Percentiles rank a stretch among this genome's conserved stretches.
phyloP scores from a whole-genome alignment of 805 yeast species.

The Metschnikowia cubensis region DNA sequence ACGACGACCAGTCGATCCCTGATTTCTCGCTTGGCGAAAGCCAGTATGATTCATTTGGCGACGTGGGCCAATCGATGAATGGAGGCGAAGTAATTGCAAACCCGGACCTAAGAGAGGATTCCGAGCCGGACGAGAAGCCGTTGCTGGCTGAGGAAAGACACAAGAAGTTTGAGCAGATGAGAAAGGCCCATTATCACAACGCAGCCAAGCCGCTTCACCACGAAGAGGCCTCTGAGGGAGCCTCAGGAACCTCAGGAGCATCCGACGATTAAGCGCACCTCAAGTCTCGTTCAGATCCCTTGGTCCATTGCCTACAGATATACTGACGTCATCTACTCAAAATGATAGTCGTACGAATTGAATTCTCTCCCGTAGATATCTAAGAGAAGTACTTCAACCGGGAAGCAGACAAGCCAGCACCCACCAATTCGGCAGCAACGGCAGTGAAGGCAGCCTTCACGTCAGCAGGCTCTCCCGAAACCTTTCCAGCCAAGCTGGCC shows the following conservation, averaged over 20 bases:
- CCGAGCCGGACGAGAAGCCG: constrained; percentile 34
- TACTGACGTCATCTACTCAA: no score
- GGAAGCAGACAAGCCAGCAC: constrained; percentile 50
- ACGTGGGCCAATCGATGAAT: constrained; percentile 25
- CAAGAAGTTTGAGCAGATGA: constrained; percentile 65
- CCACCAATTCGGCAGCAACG: constrained; percentile 49
- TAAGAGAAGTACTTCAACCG: constrained; percentile 49
- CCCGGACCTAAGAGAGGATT: constrained; percentile 22
- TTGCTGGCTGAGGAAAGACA: constrained; percentile 59
- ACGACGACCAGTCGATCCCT: constrained; percentile 42
- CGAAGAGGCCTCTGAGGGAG: constrained; percentile 10
- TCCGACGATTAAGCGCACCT: no score
- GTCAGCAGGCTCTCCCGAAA: constrained; percentile 51
- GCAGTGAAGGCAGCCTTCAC: constrained; percentile 59
- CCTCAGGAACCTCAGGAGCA: background rate
- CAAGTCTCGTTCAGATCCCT: no score
- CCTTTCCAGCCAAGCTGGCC: constrained; percentile 66
- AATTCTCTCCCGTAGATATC: background rate
- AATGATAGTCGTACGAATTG: no score
- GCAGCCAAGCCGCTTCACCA: constrained; percentile 46
- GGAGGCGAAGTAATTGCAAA: constrained; percentile 40
- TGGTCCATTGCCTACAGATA: no score
- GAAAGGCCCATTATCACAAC: constrained; percentile 74
- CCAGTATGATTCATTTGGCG: constrained; percentile 35
- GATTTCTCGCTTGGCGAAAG: constrained; percentile 58